Conservation (phyloP, 73 alveolate genomes). For the Paramecium octaurelia region DNA sequence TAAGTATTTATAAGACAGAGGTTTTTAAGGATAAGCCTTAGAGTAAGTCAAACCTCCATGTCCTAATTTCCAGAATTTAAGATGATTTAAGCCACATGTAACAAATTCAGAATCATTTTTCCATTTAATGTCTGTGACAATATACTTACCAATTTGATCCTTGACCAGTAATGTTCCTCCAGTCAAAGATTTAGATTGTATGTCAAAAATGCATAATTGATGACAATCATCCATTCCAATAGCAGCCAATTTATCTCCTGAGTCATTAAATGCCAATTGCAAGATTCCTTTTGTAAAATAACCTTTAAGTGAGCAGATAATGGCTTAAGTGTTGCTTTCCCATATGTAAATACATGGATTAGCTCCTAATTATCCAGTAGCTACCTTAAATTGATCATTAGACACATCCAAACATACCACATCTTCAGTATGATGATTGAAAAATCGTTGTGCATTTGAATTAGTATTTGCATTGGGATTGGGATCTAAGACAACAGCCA, state of each 20-base stretch:
- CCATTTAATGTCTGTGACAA: conserved; percentile 77
- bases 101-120: conserved; percentile 81
- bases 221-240: conserved; percentile 79
- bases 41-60: not conserved
- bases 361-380: conserved; percentile 87
- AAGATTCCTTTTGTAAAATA: conserved; percentile 71
- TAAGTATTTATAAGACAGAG: not conserved
- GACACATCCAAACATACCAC: conserved; percentile 78
- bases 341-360: conserved; percentile 72
- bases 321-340: conserved; percentile 79
- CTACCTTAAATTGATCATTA: conserved; percentile 73
- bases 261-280: conserved; percentile 71
- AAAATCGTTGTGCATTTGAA: conserved; percentile 72
- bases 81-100: conserved; percentile 60
- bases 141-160: conserved; percentile 76
- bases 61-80: conserved; percentile 60
- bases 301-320: conserved; percentile 61
- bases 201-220: conserved; percentile 71
- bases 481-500: conserved; percentile 83
- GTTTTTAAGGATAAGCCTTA: not conserved
- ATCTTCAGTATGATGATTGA: conserved; percentile 82
- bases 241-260: conserved; percentile 73
- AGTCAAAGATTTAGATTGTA: conserved; percentile 32
- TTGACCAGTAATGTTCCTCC: conserved; percentile 33
- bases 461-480: not conserved